These are phyloP conservation scores for Pyrus bretschneideri DNA, from an alignment of 306 rosid species.

Conservation along the genomic window DNA sequence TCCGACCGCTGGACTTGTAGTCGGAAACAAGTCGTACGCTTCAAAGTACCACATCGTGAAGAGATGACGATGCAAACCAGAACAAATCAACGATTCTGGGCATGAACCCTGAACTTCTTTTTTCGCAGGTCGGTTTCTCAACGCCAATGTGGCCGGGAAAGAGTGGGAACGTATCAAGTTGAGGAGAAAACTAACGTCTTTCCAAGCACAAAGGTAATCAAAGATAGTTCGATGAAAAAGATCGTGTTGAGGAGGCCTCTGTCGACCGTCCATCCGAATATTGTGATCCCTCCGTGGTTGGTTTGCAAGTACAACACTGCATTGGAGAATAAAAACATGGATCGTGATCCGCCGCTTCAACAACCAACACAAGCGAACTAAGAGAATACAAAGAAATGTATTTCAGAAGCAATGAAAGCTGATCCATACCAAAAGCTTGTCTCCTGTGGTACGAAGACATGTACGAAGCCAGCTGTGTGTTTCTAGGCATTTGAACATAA, in stretches of 20 bases:
- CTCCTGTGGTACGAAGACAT: slow-evolving; percentile 71
- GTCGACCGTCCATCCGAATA: slow-evolving; percentile 82
- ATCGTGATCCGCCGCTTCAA: no score
- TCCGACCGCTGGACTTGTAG: not conserved
- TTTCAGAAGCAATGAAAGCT: not conserved
- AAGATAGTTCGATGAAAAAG: slow-evolving; percentile 57
- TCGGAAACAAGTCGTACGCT: not conserved
- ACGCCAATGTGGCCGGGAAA: not conserved
- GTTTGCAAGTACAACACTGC: slow-evolving; percentile 81
- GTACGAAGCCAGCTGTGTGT: slow-evolving; percentile 49
- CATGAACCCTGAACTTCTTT: not conserved
- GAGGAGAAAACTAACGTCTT: slow-evolving; percentile 41
- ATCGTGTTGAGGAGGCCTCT: slow-evolving; percentile 70
- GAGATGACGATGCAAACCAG: not conserved
- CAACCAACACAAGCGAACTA: no score
- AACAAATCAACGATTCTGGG: not conserved
- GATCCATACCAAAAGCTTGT: slow-evolving; percentile 70
- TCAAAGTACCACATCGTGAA: not conserved
- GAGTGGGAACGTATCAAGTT: not conserved
- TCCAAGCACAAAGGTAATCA: slow-evolving; percentile 68
- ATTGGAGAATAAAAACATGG: slow-evolving; percentile 7
- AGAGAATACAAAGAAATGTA: not conserved
- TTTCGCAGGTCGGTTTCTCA: not conserved
- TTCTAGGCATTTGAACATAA: slow-evolving; percentile 31
- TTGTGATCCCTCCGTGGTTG: slow-evolving; percentile 75